Conservation (phyloP, 768 basidiomycete genomes). For the Ephemerocybe angulata region DNA sequence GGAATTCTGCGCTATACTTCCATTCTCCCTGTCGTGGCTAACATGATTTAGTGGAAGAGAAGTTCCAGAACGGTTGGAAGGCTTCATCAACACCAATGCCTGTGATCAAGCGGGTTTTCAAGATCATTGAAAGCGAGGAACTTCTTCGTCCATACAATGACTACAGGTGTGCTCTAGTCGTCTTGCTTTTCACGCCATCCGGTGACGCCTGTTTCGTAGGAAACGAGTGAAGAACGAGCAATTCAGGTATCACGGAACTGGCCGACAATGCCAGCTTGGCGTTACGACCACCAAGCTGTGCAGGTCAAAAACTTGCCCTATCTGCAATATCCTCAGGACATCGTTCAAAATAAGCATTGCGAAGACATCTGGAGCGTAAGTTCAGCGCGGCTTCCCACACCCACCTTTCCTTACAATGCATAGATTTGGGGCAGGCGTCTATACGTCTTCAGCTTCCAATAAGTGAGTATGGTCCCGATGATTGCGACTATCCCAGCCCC, state of each 20-base stretch:
- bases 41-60: slow-evolving; percentile 12
- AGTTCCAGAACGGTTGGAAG: slow-evolving; percentile 15
- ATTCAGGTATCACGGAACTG: slow-evolving; percentile 32
- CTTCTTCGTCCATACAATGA: slow-evolving; percentile 14
- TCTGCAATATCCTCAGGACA: slow-evolving; percentile 27
- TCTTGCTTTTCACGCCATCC: too few relatives aligned
- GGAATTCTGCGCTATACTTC: not conserved
- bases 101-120: slow-evolving; percentile 12
- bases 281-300: slow-evolving; percentile 22
- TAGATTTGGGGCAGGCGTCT: slow-evolving; percentile 28
- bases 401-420: not conserved
- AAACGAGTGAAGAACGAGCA: slow-evolving; percentile 24
- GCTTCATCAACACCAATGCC: slow-evolving; percentile 4
- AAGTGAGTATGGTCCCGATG: slow-evolving; percentile 20
- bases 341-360: slow-evolving; percentile 31
- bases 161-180: slow-evolving; percentile 17
- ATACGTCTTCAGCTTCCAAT: slow-evolving; percentile 27
- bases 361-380: slow-evolving; percentile 11
- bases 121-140: slow-evolving; percentile 14
- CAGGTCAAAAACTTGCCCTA: slow-evolving; percentile 16
- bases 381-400: not conserved
- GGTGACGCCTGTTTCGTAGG: too few relatives aligned
- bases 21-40: not conserved
- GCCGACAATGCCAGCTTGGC: slow-evolving; percentile 24
- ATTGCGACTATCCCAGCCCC: not conserved